phyloP scores from a whole-genome alignment of 2,329 filamentous ascomycete genomes.

The Dactylellina drechsleri region DNA sequence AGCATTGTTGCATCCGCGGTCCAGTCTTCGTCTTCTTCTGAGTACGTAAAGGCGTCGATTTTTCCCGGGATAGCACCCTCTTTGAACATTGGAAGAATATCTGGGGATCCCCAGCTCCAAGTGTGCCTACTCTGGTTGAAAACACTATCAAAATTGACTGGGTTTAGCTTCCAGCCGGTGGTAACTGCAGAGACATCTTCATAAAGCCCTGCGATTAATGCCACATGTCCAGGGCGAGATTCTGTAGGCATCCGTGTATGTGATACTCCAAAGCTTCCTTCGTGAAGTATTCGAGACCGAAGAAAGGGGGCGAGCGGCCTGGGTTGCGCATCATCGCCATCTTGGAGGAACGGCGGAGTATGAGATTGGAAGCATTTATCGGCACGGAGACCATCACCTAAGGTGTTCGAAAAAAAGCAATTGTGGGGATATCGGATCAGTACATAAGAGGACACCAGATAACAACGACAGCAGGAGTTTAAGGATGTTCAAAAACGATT shows the following conservation, averaged over 20 bases:
- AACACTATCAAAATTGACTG: constrained; percentile 97
- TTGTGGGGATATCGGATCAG: constrained; percentile 10
- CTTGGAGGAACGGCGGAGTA: constrained; percentile 79
- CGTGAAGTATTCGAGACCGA: constrained; percentile 83
- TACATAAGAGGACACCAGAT: background rate
- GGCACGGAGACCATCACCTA: constrained; percentile 89
- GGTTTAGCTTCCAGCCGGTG: constrained; percentile 98
- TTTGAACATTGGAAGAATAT: constrained; percentile 97
- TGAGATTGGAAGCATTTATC: constrained; percentile 98
- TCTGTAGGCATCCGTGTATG: constrained; percentile 97
- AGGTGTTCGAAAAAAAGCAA: constrained; percentile 57
- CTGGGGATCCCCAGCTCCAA: constrained; percentile 98
- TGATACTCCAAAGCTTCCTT: constrained; percentile 96
- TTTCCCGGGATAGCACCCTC: constrained; percentile 86
- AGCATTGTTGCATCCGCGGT: constrained; percentile 81
- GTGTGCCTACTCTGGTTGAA: constrained; percentile 97
- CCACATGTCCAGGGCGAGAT: constrained; percentile 94
- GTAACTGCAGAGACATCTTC: constrained; percentile 98
- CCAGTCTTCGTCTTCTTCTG: constrained; percentile 87
- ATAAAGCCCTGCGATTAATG: constrained; percentile 93
- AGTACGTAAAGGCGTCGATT: constrained; percentile 87
- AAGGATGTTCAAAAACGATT: background rate
- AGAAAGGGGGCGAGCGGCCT: constrained; percentile 89
- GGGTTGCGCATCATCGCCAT: constrained; percentile 65
- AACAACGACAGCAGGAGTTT: background rate